Evolutionary conservation across 306 rosid genomes (phyloP), one percentile per base, ranked within the genome.

Genomic region (Pachyrhizus erosus): DNA sequence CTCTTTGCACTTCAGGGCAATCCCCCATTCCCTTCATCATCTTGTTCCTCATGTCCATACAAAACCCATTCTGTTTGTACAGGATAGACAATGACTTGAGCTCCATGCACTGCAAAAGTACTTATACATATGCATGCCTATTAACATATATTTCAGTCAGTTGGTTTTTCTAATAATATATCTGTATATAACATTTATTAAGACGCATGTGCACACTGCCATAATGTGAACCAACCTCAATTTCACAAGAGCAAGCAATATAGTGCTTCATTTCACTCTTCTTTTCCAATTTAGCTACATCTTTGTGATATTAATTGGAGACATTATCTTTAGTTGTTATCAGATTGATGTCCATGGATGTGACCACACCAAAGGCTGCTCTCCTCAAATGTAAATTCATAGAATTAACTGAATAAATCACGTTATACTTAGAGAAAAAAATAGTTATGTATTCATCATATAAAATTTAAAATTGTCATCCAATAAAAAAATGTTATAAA

Each of bases 1-100:
- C 86, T 73, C 81, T 84, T 51, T 82, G 87, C 60, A 40, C 79
- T 55, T 81, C 54, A 57, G 40, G 58, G 78, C 42, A 69, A 37
- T 42, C 48, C 83, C 3, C 37, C 54, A 46, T 81, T n/a, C 74
- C 73, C 55, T 29, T 51, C 80, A 71, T 81, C 70, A 77, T 73
- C 81, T 39, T 37, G 48, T 76, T 77, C 76, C 76, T 70, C 31
- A 52, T 18, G 33, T 78, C 52, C 76, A 84, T 72, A 84, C 79
- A 78, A 62, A 61, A 39, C 61, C 48, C 76, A 65, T 79, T 81
- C 61, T 77, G 31, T 81, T 81, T 71, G 61, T 33, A 46, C 80
- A 39, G 54, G 3, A 3, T 46, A 21, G 80, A 81, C 74, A 75
- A 37, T 71, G 88, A 80, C 85, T 51, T 70, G 9, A 69, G 79